Evolutionary conservation across 192 early-diverging fungal species (phyloP), one percentile per base, ranked within the genome.

Genomic region (Backusella westeae): DNA sequence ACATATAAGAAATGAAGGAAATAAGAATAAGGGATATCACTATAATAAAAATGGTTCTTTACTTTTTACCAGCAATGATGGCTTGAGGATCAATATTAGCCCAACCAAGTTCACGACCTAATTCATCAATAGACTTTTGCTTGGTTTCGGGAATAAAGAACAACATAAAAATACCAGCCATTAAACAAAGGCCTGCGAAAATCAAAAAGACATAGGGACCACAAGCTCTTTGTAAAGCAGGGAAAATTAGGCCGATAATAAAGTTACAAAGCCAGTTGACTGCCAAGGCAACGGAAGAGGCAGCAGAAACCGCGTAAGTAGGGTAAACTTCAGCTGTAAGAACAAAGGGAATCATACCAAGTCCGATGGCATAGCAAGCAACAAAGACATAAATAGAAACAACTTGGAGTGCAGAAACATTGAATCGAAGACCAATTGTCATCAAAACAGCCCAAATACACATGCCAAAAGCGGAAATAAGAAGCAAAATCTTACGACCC

Each of bases 401-500:
- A 12, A 82, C 78, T 32, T 77, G 75, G n/a, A 82, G 78, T 34
- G 68, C 46, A 39, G 52, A 53, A 42, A 71, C n/a, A 41, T 81
- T 66, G 15, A 74, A 52, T 0, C 69, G 65, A 26, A 77, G 29
- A n/a, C 74, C 74, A 29, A 85, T 63, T 35, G 78, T 81, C 39
- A 84, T 77, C 8, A 81, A 76, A 6, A 87, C 80, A n/a, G 86
- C 85, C 80, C 85, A 89, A 8, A 88, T 36, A 36, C 80, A 86
- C 93, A 94, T 94, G 3, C 89, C 88, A 3, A 77, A 73, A 67
- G 89, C 63, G 23, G 88, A 88, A 70, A 81, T 70, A 1, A 93
- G 77, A 12, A 92, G 78, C 42, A 94, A 74, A 8, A 85, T 78
- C 34, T 86, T 84, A 44, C 91, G 87, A 38, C 93, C 91, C 29